These are phyloP conservation scores for Alternaria triticimaculans DNA, from an alignment of 2,329 filamentous ascomycete genomes.

Conservation along the genomic window DNA sequence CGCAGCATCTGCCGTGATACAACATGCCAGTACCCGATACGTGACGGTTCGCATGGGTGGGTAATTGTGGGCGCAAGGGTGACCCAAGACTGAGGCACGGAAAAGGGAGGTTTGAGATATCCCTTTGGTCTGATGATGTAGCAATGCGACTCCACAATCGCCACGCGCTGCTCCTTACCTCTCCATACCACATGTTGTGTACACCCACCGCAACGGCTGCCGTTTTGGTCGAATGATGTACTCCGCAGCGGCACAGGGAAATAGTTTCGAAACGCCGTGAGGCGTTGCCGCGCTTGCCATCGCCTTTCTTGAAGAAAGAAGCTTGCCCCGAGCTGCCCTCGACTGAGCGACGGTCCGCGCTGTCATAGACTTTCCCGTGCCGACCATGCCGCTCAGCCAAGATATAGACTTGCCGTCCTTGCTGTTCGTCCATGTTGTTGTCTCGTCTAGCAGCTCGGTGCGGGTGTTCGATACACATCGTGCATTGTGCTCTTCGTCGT, in stretches of 20 bases:
- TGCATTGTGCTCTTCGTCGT: constrained; percentile 17
- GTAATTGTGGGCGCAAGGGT: not conserved
- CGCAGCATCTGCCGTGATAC: not conserved
- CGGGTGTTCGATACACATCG: constrained; percentile 35
- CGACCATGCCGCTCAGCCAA: constrained; percentile 37
- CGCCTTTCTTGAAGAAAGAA: constrained; percentile 23
- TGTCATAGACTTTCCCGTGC: constrained; percentile 12
- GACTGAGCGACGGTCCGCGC: constrained; percentile 29
- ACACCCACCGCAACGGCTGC: not conserved
- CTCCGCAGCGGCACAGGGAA: not conserved
- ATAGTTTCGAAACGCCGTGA: constrained; percentile 18
- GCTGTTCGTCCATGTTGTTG: constrained; percentile 26
- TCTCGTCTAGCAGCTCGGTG: constrained; percentile 27
- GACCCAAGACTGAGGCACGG: not conserved
- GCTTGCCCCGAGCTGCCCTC: constrained; percentile 13
- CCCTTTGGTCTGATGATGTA: not conserved
- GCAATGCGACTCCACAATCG: not conserved
- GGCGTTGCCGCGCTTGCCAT: constrained; percentile 17
- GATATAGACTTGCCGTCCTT: constrained; percentile 30
- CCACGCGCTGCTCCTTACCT: not conserved
- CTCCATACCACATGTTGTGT: not conserved
- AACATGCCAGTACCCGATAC: not conserved
- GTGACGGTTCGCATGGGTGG: not conserved
- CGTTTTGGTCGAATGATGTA: not conserved
- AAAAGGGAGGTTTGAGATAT: not conserved